Evolutionary conservation across 2,329 filamentous ascomycete genomes (phyloP), one percentile per base, ranked within the genome.

Genomic region (Fusarium brachygibbosum): DNA sequence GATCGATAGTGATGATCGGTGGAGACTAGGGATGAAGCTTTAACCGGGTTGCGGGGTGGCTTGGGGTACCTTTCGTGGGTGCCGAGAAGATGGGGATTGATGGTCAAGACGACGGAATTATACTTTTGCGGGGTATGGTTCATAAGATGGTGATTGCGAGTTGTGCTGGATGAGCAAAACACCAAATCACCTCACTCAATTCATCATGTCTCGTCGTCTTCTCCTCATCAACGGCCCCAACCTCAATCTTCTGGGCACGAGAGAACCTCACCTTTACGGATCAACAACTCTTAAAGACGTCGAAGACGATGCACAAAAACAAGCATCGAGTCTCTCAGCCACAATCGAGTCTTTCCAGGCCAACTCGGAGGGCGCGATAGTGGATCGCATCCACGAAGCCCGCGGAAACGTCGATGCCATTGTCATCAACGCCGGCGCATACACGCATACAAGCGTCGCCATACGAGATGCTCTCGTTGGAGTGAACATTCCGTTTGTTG

Each of bases 211-310:
- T 32, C 79, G 78, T 59, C 77, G 74, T 55, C 88, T 93, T 75
- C 88, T 93, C 71, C 84, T 93, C 69, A 88, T 94, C 82, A 93
- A 93, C 79, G 91, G 92, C n/a, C 91, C 91, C 32, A 94, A 94
- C 78, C 89, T 94, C 73, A 94, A 94, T 80, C 89, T 94, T 50
- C 86, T 94, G 31, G 92, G 92, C 35, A 90, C 87, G 14, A 86
- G 92, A 23, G 91, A 95, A 77, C 91, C 92, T 17, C 81, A 88
- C 29, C 85, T 93, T 73, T 94, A 94, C 81, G 92, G 92, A 75
- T 84, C 82, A 64, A 89, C 88, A 1, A 93, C 91, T 0, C 87
- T 94, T 14, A 51, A 82, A 21, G 87, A 92, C 69, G 85, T 94
- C 17, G 83, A 88, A 46, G 62, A 78, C 3, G 71, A 80, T 12